A percentile compares a stretch with the other conserved stretches of the same genome.
Conservation (phyloP, 2,329 filamentous ascomycete genomes). For the Sphaerulina populicola region DNA sequence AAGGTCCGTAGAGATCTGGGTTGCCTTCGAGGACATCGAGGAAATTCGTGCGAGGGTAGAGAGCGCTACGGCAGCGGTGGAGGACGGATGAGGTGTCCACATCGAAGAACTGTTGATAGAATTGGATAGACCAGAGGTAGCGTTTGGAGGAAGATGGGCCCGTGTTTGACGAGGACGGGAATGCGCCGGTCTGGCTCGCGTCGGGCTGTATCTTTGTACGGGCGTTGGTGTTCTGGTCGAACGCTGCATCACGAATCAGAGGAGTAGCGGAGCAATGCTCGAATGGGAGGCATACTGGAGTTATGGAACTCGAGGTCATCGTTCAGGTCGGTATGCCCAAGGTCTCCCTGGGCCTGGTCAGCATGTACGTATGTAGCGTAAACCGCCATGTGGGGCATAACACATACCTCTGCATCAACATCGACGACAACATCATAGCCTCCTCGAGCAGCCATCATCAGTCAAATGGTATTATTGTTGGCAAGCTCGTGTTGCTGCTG, state of each 20-base stretch:
- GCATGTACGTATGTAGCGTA: conserved; percentile 14
- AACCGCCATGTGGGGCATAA: background rate
- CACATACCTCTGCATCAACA: conserved; percentile 79
- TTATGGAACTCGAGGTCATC: conserved; percentile 99
- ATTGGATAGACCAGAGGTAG: conserved; percentile 83
- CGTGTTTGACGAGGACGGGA: conserved; percentile 29
- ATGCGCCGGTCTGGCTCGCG: conserved; percentile 22
- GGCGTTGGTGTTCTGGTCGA: conserved; percentile 30
- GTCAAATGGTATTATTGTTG: background rate
- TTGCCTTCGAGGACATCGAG: conserved; percentile 95
- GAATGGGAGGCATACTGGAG: conserved; percentile 52
- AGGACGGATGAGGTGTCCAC: conserved; percentile 89
- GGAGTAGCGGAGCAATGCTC: background rate
- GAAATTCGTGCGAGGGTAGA: conserved; percentile 89
- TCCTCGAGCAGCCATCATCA: conserved; percentile 46
- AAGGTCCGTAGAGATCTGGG: conserved; percentile 89
- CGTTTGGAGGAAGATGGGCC: conserved; percentile 52
- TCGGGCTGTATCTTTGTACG: conserved; percentile 45
- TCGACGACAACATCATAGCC: conserved; percentile 98
- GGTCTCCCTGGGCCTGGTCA: conserved; percentile 62
- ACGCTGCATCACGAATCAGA: conserved; percentile 20
- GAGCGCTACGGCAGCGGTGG: conserved; percentile 74
- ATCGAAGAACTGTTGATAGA: conserved; percentile 98
- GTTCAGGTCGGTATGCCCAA: conserved; percentile 95
- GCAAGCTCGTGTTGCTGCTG: background rate